Conservation (phyloP, 805 yeast species). For the Yamadazyma ubonensis region DNA sequence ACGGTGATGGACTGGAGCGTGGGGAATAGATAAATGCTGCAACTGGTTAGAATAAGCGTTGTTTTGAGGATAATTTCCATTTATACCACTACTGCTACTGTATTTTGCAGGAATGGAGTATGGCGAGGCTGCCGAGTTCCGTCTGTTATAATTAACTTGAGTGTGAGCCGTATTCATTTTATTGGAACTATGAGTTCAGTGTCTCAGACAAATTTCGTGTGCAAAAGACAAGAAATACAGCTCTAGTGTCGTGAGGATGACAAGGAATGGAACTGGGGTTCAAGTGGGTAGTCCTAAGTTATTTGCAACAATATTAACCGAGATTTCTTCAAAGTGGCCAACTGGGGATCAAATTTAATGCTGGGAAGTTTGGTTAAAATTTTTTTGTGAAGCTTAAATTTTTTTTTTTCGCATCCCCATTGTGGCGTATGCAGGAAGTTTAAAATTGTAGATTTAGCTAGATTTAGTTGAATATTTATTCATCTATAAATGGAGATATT, state of each 20-base stretch:
- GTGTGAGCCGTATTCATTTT: conserved; percentile 16
- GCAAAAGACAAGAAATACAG: no score
- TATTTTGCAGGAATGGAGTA: conserved; percentile 29
- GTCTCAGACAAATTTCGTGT: not conserved
- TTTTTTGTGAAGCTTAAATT: conserved; percentile 1
- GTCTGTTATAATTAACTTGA: conserved; percentile 29
- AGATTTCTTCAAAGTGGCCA: no score
- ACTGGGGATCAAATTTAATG: no score
- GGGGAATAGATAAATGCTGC: conserved; percentile 5
- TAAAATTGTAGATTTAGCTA: no score
- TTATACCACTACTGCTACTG: conserved; percentile 15
- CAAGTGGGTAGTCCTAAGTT: no score
- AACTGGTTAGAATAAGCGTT: not conserved
- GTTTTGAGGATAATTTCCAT: not conserved
- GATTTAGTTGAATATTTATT: not conserved
- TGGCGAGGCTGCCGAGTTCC: conserved; percentile 29
- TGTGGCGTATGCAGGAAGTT: conserved; percentile 7
- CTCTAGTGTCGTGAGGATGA: no score
- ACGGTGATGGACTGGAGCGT: conserved; percentile 9
- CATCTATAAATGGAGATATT: no score
- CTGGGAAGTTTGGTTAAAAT: conserved; percentile 5
- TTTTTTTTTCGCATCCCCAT: conserved; percentile 8
- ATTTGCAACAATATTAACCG: no score
- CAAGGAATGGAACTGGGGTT: no score
- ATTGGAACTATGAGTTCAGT: not conserved